Conservation (phyloP, 2,329 filamentous ascomycete species). For the Neofusicoccum parvum region DNA sequence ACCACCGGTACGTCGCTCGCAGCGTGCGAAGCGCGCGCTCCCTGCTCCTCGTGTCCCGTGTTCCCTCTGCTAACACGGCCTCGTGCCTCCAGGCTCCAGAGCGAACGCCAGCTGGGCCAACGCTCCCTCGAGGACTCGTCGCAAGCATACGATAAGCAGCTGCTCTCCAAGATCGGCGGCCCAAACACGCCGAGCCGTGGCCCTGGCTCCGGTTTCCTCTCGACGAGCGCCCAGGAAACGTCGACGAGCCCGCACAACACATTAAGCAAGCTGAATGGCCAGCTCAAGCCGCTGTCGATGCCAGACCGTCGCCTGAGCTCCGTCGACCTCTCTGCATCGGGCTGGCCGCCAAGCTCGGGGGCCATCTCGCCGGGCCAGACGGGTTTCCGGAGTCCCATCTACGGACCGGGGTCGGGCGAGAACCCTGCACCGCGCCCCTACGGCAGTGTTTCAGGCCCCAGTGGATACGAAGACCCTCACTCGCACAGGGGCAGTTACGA, state of each 20-base stretch:
- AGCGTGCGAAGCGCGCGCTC: neutral
- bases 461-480: constrained; percentile 51
- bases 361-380: constrained; percentile 47
- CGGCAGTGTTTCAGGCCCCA: constrained; percentile 50
- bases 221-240: constrained; percentile 37
- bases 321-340: constrained; percentile 42
- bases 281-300: constrained; percentile 48
- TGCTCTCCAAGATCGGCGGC: constrained; percentile 64
- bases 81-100: constrained; percentile 53
- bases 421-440: constrained; percentile 44
- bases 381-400: constrained; percentile 46
- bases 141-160: constrained; percentile 64
- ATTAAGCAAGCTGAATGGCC: constrained; percentile 45
- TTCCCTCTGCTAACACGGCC: neutral
- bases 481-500: constrained; percentile 66
- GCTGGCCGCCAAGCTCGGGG: constrained; percentile 45
- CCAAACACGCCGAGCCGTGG: constrained; percentile 57
- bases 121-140: constrained; percentile 60
- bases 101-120: constrained; percentile 61
- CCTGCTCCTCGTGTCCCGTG: neutral
- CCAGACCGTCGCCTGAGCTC: constrained; percentile 42
- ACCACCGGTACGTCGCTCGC: constrained; percentile 43
- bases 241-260: constrained; percentile 40
- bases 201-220: constrained; percentile 33
- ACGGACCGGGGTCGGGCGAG: constrained; percentile 32